Evolutionary conservation across 2,329 filamentous ascomycete genomes (phyloP).

Genomic region (Epichloe typhina): DNA sequence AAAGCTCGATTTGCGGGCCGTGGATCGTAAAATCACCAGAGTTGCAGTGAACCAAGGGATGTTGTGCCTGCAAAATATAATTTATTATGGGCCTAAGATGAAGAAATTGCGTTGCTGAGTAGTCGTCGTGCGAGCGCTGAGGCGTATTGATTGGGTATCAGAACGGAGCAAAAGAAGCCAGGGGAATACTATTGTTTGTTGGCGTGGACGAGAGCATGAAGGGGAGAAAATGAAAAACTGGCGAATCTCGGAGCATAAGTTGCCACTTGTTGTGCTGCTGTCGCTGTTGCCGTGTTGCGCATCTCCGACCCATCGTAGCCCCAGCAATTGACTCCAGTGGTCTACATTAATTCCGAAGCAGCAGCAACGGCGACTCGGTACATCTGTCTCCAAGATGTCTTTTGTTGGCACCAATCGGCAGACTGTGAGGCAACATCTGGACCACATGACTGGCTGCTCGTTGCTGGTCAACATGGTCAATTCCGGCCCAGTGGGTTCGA

Average conservation of each 20-base stretch:
- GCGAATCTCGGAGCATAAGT: too few species aligned
- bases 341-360: background rate
- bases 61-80: background rate
- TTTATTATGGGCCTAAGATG: conserved; percentile 1
- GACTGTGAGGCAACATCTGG: background rate
- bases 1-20: too few species aligned
- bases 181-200: too few species aligned
- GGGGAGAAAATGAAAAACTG: too few species aligned
- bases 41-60: conserved; percentile 1
- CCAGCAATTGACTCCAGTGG: background rate
- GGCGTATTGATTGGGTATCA: background rate
- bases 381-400: background rate
- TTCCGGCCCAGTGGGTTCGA: too few species aligned
- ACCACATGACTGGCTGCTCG: background rate
- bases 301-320: background rate
- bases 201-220: too few species aligned
- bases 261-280: background rate
- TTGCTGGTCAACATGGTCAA: background rate
- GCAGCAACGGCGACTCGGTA: too few species aligned
- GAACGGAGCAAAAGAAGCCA: background rate
- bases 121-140: background rate
- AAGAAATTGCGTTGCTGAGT: conserved; percentile 1
- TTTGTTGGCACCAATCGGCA: background rate
- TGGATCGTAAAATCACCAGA: background rate
- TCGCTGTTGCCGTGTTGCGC: background rate